Conservation (phyloP, 2,329 filamentous ascomycete species). For the Anthostomella pinea region DNA sequence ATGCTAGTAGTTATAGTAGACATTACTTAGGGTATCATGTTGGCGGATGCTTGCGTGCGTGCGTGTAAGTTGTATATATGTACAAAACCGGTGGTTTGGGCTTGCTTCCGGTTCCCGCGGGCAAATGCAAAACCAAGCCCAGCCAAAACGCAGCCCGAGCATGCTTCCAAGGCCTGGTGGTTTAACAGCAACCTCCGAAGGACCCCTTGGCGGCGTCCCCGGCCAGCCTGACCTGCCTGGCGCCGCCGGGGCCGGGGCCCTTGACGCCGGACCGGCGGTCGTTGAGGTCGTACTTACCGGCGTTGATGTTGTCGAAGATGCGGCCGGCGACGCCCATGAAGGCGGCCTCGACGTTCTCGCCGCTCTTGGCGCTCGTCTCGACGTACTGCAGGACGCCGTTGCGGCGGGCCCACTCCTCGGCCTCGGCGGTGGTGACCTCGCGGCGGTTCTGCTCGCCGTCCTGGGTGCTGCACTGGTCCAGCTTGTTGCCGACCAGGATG, state of each 20-base stretch:
- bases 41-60: slow-evolving; percentile 17
- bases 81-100: slow-evolving; percentile 1
- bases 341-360: slow-evolving; percentile 88
- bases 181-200: slow-evolving; percentile 49
- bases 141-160: slow-evolving; percentile 2
- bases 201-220: slow-evolving; percentile 37
- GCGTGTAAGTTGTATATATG: slow-evolving; percentile 23
- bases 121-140: too few relatives aligned
- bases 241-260: slow-evolving; percentile 54
- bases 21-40: slow-evolving; percentile 31
- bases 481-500: slow-evolving; percentile 93
- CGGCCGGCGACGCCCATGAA: slow-evolving; percentile 92
- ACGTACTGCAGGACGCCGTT: slow-evolving; percentile 93
- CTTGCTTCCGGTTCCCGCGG: slow-evolving; percentile 1
- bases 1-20: slow-evolving; percentile 22
- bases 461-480: slow-evolving; percentile 51
- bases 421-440: slow-evolving; percentile 79
- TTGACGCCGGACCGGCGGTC: slow-evolving; percentile 92
- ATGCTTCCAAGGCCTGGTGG: too few relatives aligned
- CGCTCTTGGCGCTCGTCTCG: slow-evolving; percentile 93
- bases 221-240: slow-evolving; percentile 46
- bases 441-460: slow-evolving; percentile 44
- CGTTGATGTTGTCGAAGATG: slow-evolving; percentile 96
- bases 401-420: slow-evolving; percentile 79
- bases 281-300: slow-evolving; percentile 90